Evolutionary conservation across 208 protist genomes (phyloP), one percentile per base, ranked within the genome.

Genomic region (Trypanosoma boissoni): DNA sequence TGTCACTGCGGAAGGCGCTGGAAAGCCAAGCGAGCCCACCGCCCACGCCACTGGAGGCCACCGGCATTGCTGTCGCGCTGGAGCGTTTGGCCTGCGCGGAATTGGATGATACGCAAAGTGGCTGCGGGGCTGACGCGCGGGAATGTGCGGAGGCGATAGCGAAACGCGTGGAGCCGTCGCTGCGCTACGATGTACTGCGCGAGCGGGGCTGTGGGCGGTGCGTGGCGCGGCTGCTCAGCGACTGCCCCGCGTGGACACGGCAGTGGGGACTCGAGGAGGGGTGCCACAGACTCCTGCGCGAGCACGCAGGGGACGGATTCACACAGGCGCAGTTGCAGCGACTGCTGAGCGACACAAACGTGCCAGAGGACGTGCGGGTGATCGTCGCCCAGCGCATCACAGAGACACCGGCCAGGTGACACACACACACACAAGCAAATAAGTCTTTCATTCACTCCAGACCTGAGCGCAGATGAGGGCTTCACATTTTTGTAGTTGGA

Each of bases 231-330:
- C 58, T 83, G 3, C 63, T 83, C 14, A 53, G 57, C 20, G 57
- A 76, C 10, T 74, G 72, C 26, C 67, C 62, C 14, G 44, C 21
- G 6, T 60, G 75, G 60, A 65, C 60, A 31, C 43, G 26, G 36
- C 34, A 68, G 21, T 58, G 67, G 14, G 43, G 36, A 23, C 31
- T 78, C 9, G 50, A 65, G 27, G 58, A 55, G n/a, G 64, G 49
- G 3, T 72, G 68, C 39, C 23, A 71, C 10, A 36, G 23, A 0
- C 49, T 79, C 2, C 20, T 83, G 14, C 34, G 65, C 1, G 61
- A 58, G 28, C 55, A 83, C 45, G 68, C 54, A 27, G 16, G 43
- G 16, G 65, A 76, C 37, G 76, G 76, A 0, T 83, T 83, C 46
- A 71, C 67, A 2, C 69, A 52, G 14, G 42, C 69, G 36, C 71